Conservation (phyloP, 352 stramenopile species). For the Plasmopara halstedii region DNA sequence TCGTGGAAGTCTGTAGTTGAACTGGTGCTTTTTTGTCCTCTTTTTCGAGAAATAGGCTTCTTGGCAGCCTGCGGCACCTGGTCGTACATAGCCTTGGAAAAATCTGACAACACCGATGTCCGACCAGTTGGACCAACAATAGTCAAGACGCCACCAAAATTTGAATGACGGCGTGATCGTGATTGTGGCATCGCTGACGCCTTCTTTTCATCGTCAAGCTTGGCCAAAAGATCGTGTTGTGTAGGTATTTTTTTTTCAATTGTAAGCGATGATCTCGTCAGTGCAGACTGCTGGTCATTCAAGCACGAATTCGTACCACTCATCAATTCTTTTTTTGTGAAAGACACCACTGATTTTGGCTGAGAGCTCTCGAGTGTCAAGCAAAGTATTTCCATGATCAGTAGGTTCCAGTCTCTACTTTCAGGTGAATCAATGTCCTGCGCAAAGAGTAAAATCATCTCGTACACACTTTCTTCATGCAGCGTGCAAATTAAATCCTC, state of each 20-base stretch:
- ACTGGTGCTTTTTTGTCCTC: conserved; percentile 34
- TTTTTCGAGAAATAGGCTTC: conserved; percentile 44
- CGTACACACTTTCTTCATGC: conserved; percentile 78
- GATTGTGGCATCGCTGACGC: conserved; percentile 18
- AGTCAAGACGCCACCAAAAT: conserved; percentile 83
- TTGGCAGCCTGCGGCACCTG: conserved; percentile 63
- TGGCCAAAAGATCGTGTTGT: conserved; percentile 28
- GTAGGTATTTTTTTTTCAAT: background rate
- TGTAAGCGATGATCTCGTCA: background rate
- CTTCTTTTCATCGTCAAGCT: conserved; percentile 57
- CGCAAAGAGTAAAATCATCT: conserved; percentile 82
- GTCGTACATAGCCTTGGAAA: conserved; percentile 61
- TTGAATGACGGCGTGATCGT: conserved; percentile 62
- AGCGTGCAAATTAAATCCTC: conserved; percentile 74
- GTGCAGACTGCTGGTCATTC: background rate
- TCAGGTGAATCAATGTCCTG: conserved; percentile 81
- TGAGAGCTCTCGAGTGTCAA: conserved; percentile 66
- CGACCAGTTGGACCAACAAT: conserved; percentile 62
- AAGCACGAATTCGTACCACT: background rate
- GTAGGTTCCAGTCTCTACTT: conserved; percentile 81
- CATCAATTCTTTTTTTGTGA: conserved; percentile 30
- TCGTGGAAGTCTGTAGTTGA: conserved; percentile 65
- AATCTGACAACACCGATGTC: conserved; percentile 63
- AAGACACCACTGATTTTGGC: conserved; percentile 58
- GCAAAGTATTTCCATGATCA: conserved; percentile 87